phyloP scores from a whole-genome alignment of 306 rosid species.

The Vigna hirtella region DNA sequence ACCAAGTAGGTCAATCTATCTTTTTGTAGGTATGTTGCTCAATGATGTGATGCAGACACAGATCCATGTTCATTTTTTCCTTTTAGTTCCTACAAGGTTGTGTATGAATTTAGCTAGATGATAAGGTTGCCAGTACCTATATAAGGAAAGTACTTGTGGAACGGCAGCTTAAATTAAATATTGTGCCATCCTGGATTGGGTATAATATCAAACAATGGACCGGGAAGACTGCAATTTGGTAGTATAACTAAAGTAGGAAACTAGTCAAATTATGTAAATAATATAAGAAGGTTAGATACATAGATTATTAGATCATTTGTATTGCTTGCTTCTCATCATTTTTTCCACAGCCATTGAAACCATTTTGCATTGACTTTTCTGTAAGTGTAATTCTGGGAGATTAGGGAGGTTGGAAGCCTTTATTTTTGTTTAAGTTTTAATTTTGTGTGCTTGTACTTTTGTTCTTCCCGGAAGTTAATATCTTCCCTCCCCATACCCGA shows the following conservation, averaged over 20 bases:
- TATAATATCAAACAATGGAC: neutral
- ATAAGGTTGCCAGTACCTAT: neutral
- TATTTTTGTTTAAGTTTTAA: neutral
- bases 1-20: slow-evolving; percentile 69
- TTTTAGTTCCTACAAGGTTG: slow-evolving; percentile 7
- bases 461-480: neutral
- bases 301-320: neutral
- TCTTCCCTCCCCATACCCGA: neutral
- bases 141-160: slow-evolving; percentile 4
- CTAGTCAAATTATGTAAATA: neutral
- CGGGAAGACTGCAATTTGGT: neutral
- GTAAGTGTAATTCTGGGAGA: neutral
- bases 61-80: neutral
- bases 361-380: neutral
- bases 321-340: neutral
- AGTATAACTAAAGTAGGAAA: neutral
- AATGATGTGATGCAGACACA: neutral
- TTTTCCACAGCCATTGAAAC: neutral
- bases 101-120: slow-evolving; percentile 10
- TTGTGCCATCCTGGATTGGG: neutral
- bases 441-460: neutral
- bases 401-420: neutral
- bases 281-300: neutral
- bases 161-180: neutral
- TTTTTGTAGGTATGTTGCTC: neutral